Evolutionary conservation across 768 basidiomycete species (phyloP).

Genomic region (Leucocoprinus sp.): DNA sequence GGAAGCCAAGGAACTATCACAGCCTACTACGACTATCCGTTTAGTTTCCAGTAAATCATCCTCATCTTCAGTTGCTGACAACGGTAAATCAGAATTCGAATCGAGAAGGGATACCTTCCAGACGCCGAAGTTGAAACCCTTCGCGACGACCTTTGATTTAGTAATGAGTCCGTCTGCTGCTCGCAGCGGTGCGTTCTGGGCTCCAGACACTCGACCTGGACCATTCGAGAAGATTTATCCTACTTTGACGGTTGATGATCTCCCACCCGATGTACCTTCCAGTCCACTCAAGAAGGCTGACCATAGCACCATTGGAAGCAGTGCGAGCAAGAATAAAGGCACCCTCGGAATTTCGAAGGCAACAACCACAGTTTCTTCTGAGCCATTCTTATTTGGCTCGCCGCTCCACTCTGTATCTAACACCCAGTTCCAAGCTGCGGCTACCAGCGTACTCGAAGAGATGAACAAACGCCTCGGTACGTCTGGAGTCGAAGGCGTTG

Average conservation of each 20-base stretch:
- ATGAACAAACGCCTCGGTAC: conserved; percentile 68
- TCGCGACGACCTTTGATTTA: conserved; percentile 62
- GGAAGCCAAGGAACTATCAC: conserved; percentile 20
- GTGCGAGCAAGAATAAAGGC: background rate
- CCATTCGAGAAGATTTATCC: conserved; percentile 28
- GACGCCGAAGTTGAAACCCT: conserved; percentile 61
- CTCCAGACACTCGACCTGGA: conserved; percentile 19
- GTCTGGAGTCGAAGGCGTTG: conserved; percentile 45
- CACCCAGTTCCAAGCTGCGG: conserved; percentile 56
- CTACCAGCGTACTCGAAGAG: conserved; percentile 68
- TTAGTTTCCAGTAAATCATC: conserved; percentile 31
- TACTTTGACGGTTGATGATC: conserved; percentile 26
- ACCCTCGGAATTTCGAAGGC: background rate
- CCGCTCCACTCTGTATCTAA: conserved; percentile 58
- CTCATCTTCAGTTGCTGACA: background rate
- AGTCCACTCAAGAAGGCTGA: too few species aligned
- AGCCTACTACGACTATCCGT: conserved; percentile 44
- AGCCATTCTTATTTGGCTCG: conserved; percentile 74
- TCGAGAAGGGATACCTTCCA: conserved; percentile 16
- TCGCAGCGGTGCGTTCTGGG: conserved; percentile 24
- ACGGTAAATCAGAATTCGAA: background rate
- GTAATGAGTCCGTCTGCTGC: conserved; percentile 39
- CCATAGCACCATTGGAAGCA: too few species aligned
- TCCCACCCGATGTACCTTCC: conserved; percentile 16
- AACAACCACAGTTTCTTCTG: conserved; percentile 11